phyloP scores from a whole-genome alignment of 2,329 filamentous ascomycete genomes.

The Aspergillus neoniger region DNA sequence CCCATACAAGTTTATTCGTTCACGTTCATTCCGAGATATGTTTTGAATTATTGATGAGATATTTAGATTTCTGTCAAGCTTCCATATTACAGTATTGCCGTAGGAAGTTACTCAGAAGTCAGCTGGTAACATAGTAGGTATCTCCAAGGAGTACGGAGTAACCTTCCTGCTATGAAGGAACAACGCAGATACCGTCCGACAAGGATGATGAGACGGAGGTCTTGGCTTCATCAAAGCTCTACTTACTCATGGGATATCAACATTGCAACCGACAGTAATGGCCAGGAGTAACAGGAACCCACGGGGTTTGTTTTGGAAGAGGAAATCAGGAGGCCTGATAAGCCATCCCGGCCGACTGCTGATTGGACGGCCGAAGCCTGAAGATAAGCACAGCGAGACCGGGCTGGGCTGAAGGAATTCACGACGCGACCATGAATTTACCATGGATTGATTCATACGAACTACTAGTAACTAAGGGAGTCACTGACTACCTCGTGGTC shows the following conservation, averaged over 20 bases:
- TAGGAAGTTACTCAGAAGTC: too few relatives aligned
- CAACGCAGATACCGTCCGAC: not conserved
- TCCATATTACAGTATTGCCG: too few relatives aligned
- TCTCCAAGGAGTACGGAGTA: not conserved
- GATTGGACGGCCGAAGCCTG: constrained; percentile 26
- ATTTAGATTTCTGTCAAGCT: not conserved
- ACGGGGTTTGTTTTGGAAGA: not conserved
- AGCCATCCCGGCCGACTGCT: constrained; percentile 10
- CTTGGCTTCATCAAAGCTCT: not conserved
- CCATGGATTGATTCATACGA: not conserved
- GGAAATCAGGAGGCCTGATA: constrained; percentile 12
- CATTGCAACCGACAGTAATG: not conserved
- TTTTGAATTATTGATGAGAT: too few relatives aligned
- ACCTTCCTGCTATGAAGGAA: not conserved
- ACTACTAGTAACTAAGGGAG: not conserved
- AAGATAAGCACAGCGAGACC: not conserved
- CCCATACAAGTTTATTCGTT: not conserved
- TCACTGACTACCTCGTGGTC: not conserved
- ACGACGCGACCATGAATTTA: not conserved
- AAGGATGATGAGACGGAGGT: not conserved
- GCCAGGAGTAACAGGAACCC: constrained; percentile 7
- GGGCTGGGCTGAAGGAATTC: not conserved
- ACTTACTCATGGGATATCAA: not conserved
- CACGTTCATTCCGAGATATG: not conserved
- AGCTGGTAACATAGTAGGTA: not conserved